A percentile compares a stretch with the other conserved stretches of the same genome.
These are phyloP conservation scores for Mucor mucedo DNA, from an alignment of 371 early-diverging fungal genomes.

Conservation along the genomic window DNA sequence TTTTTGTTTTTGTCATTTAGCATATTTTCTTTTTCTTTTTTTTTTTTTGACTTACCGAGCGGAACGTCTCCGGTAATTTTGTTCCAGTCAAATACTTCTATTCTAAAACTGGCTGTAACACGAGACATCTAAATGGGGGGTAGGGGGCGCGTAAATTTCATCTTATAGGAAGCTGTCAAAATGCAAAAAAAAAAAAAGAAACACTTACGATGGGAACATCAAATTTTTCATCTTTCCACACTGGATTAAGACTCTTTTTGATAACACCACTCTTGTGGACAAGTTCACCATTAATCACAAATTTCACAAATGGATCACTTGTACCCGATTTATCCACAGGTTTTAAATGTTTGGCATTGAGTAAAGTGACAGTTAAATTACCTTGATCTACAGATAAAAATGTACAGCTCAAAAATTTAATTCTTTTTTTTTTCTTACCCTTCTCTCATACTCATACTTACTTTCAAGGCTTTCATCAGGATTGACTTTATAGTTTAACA, in stretches of 20 bases:
- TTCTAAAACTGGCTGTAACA: constrained; percentile 60
- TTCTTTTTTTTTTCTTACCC: not conserved
- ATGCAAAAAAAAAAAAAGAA: not conserved
- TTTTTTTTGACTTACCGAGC: constrained; percentile 42
- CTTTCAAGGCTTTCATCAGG: constrained; percentile 65
- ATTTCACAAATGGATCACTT: constrained; percentile 84
- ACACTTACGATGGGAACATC: constrained; percentile 65
- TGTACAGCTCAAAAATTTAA: constrained; percentile 32
- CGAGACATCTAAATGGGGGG: constrained; percentile 49
- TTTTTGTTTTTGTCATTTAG: not conserved
- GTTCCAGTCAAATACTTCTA: constrained; percentile 88
- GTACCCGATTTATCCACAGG: constrained; percentile 62
- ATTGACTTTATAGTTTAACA: constrained; percentile 48
- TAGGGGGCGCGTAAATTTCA: not conserved
- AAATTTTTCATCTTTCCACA: constrained; percentile 78
- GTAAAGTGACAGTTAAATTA: constrained; percentile 48
- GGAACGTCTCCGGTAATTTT: constrained; percentile 67
- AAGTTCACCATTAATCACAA: constrained; percentile 77
- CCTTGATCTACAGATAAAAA: constrained; percentile 43
- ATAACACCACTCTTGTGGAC: constrained; percentile 77
- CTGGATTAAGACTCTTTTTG: constrained; percentile 85
- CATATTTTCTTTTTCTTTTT: not conserved
- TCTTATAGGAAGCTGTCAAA: not conserved
- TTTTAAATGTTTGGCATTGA: constrained; percentile 52
- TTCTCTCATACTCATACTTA: not conserved